Evolutionary conservation across 23 red algal species (phyloP), one percentile per base, ranked within the genome.

Genomic region (Pyropia yezoensis): DNA sequence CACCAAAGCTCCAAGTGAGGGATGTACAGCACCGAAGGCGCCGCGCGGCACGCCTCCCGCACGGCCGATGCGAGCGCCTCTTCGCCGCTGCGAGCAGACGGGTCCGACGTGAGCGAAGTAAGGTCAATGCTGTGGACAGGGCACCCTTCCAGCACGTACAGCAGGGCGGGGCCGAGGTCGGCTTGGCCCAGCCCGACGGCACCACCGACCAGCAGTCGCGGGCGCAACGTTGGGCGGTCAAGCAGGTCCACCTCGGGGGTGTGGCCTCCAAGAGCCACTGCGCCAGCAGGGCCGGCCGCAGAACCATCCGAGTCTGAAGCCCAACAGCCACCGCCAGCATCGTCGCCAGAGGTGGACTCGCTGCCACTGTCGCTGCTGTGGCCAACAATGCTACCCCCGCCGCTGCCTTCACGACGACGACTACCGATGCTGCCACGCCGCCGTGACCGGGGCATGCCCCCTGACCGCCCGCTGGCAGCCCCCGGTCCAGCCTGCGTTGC

Each of bases 1-100:
- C 75, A 81, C 80, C 80, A 95, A 2, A 88, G 28, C 21, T 82
- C 75, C 27, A 88, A 52, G 49, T 95, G 81, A 8, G 90, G 90
- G 18, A 95, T 25, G 52, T 82, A 95, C 15, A 95, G 47, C 13
- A 95, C 78, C 1, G 90, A 86, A 2, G 90, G 76, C 7, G 84
- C 75, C 17, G 66, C 64, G 14, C 82, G 76, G 34, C 49, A 33
- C 32, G 90, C 90, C 57, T 95, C 90, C 7, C 90, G 90, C 26
- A 95, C 65, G 24, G 69, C 69, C 33, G 69, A 56, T 32, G 80
- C 71, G 1, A 95, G 82, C 33, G 90, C 63, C 58, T 95, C 90
- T 57, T 95, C 80, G 15, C 66, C 52, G n/a, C 50, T 82, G 5
- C 83, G 58, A 11, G 90, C 66, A 14, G 63, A 66, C 1, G 28